Conservation (phyloP, 148 eudicot species). For the Cornus florida region DNA sequence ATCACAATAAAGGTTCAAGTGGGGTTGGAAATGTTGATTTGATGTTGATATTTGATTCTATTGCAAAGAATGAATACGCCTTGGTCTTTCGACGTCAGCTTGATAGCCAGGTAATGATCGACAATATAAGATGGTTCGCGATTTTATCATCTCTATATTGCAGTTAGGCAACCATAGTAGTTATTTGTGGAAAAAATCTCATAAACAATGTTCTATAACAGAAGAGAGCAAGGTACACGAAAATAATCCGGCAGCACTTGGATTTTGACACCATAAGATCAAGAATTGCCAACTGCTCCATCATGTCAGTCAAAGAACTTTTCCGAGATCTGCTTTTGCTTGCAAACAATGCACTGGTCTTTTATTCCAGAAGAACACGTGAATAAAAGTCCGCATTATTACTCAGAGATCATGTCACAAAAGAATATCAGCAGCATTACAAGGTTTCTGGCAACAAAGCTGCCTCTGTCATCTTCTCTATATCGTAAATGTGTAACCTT, state of each 20-base stretch:
- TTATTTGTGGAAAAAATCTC: not conserved
- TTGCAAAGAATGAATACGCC: constrained; percentile 62
- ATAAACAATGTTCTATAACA: constrained; percentile 30
- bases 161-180: not conserved
- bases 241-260: constrained; percentile 60
- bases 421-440: constrained; percentile 38
- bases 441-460: constrained; percentile 24
- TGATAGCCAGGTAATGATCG: constrained; percentile 71
- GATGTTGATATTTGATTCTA: constrained; percentile 50
- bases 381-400: constrained; percentile 67
- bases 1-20: constrained; percentile 20
- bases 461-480: constrained; percentile 15
- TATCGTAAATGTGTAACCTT: constrained; percentile 35
- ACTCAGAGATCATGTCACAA: constrained; percentile 57
- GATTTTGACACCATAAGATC: constrained; percentile 72
- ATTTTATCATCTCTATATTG: not conserved
- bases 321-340: constrained; percentile 77
- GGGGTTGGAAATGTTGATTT: constrained; percentile 30
- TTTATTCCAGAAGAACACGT: constrained; percentile 76
- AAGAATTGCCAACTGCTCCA: constrained; percentile 43
- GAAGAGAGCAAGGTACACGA: constrained; percentile 87
- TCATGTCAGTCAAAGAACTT: constrained; percentile 55
- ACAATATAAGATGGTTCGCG: not conserved
- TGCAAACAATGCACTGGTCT: constrained; percentile 77
- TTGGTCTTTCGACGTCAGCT: constrained; percentile 65